Evolutionary conservation across 768 basidiomycete species (phyloP).

Genomic region (Amanita phalloides): DNA sequence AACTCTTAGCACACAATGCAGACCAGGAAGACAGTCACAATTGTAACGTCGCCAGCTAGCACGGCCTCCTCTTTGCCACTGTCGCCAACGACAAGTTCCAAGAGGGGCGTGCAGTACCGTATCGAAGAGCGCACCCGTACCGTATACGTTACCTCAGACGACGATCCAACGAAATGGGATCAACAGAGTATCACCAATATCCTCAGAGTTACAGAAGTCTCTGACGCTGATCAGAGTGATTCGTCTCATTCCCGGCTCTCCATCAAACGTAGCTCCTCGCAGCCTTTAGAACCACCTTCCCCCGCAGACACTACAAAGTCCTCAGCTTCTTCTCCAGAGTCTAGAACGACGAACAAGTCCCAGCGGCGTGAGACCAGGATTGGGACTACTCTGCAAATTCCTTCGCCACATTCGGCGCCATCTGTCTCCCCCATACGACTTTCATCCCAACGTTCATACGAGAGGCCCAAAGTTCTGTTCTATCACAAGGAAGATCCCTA

Average conservation of each 20-base stretch:
- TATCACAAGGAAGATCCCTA: slow-evolving; percentile 55
- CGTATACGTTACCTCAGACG: slow-evolving; percentile 32
- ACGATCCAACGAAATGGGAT: slow-evolving; percentile 32
- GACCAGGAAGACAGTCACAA: slow-evolving; percentile 25
- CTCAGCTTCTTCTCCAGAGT: neutral
- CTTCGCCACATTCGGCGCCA: slow-evolving; percentile 5
- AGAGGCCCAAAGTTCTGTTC: slow-evolving; percentile 37
- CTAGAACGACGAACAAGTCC: neutral
- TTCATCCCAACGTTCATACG: slow-evolving; percentile 13
- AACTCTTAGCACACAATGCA: slow-evolving; percentile 13
- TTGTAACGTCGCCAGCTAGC: slow-evolving; percentile 21
- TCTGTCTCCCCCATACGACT: slow-evolving; percentile 9
- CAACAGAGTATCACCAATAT: slow-evolving; percentile 26
- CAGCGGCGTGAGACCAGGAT: slow-evolving; percentile 8
- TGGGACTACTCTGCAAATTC: slow-evolving; percentile 13
- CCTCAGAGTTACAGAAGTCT: slow-evolving; percentile 25
- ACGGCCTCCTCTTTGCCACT: slow-evolving; percentile 13
- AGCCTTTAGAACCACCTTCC: slow-evolving; percentile 5
- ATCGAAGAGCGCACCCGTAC: slow-evolving; percentile 38
- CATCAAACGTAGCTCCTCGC: slow-evolving; percentile 21
- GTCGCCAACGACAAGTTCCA: slow-evolving; percentile 14
- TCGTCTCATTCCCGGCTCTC: slow-evolving; percentile 15
- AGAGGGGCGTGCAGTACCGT: slow-evolving; percentile 28
- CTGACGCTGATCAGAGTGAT: slow-evolving; percentile 15
- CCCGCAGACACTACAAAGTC: neutral